Conservation (phyloP, 2,329 filamentous ascomycete genomes). For the Cadophora sp. region DNA sequence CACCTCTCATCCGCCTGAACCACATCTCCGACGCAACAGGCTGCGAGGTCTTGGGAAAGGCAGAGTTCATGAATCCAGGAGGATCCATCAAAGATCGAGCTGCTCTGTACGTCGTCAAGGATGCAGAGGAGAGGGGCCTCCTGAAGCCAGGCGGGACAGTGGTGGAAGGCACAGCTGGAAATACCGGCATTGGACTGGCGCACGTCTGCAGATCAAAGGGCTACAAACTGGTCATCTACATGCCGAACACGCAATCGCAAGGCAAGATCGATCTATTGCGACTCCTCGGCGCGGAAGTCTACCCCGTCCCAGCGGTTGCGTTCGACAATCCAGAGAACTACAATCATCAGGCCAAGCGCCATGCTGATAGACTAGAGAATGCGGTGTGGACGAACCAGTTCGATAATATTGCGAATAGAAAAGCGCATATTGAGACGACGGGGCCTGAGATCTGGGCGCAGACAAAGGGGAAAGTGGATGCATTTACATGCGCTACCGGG, state of each 20-base stretch:
- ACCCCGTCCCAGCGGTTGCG: conserved; percentile 93
- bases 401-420: conserved; percentile 92
- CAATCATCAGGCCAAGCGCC: conserved; percentile 92
- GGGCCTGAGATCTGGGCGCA: conserved; percentile 98
- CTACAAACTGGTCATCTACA: conserved; percentile 97
- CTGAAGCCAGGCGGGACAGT: conserved; percentile 89
- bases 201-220: conserved; percentile 93
- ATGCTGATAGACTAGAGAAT: conserved; percentile 85
- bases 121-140: conserved; percentile 88
- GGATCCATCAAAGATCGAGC: conserved; percentile 96
- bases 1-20: conserved; percentile 90
- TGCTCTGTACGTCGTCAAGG: conserved; percentile 89
- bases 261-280: conserved; percentile 95
- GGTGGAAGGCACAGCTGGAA: conserved; percentile 95
- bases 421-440: conserved; percentile 95
- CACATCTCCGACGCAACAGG: conserved; percentile 87
- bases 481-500: conserved; percentile 94
- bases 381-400: conserved; percentile 99
- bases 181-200: conserved; percentile 96
- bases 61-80: conserved; percentile 98
- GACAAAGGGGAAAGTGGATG: conserved; percentile 84
- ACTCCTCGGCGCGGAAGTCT: conserved; percentile 90
- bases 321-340: conserved; percentile 97
- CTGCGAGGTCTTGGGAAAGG: conserved; percentile 94
- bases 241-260: conserved; percentile 98